Base-by-base conservation (phyloP, 177 flowering plant species). In the Tripterygium wilfordii region DNA sequence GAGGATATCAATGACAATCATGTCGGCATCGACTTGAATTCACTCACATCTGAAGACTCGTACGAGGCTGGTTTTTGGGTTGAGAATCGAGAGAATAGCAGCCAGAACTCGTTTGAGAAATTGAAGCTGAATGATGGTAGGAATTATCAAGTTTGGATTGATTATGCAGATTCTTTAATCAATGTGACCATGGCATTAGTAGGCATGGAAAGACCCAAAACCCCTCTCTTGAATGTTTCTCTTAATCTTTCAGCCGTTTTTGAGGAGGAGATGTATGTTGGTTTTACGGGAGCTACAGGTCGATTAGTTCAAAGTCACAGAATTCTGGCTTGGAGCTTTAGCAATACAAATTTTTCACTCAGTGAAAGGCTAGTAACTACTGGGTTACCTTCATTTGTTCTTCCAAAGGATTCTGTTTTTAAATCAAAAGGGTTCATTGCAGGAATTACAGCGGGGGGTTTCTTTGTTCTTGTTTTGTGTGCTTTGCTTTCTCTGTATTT, bases 141-240 rank as follows among this genome's bases (percentile, higher is more conserved):
- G 4, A 83, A 79, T 45, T 85, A 81, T 59, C 94, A 82, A 40
- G 94, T 72, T 38, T 88, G 96, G 96, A 70, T 82, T 45, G 96
- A 82, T 29, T 82, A 73, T 58, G 10, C 22, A 1, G 72, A 63
- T 62, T 58, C 36, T 22, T 14, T 31, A 5, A 40, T 88, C 3
- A 79, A 67, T 56, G 80, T 85, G 3, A 62, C 87, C 18, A 80
- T 85, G 83, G 88, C 72, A 9, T 58, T 52, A 8, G 83, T 60
- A 0, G 94, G 94, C 4, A 19, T 36, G 54, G 51, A 21, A 39
- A 61, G 70, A 65, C 96, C 96, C 5, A 7, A 2, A 0, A 25
- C 56, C 38, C 72, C 72, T 2, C 58, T 82, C 37, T 37, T 88
- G 51, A 74, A 51, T 48, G 43, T 45, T 20, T 1, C 64, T 21